Evolutionary conservation across 2,329 filamentous ascomycete genomes (phyloP), one percentile per base, ranked within the genome.

Genomic region (Calonectria henricotiae): DNA sequence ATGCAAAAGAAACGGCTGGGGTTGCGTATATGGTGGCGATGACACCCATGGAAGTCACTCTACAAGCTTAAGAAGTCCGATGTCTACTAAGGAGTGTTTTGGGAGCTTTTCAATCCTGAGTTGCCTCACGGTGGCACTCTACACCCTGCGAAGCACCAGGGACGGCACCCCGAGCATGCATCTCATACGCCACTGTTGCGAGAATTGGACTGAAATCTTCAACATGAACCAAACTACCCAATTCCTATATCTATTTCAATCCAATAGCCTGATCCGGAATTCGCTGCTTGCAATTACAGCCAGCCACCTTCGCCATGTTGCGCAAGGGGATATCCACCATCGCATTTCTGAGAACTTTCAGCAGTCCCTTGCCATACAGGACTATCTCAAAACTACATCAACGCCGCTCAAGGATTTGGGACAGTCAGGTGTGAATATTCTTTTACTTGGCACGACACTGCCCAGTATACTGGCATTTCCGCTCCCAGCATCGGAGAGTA

Each of bases 1-100:
- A 15, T 61, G 55, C 25, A 41, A 30, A 61, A 30, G 55, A 61
- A 61, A 61, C 39, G 37, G 55, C 55, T 61, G 55, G 55, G 39
- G 39, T 5, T 61, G 55, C 55, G 23, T 43, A 8, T 61, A 61
- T 15, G n/a, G 23, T 3, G 55, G 55, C 25, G 55, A 61, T 23
- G 37, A 41, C 13, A 44, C 6, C 12, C 27, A 13, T 5, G 5
- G 13, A 6, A 23, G 15, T 4, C 23, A 32, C 11, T 7, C 5
- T 12, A 8, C 15, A 30, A 41, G 12, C 17, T 12, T 27, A 23
- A 32, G 17, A 11, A 61, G 15, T 3, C 9, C 20, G 2, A 23
- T 23, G 15, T 13, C 17, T 23, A n/a, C n/a, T 6, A 1, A 7
- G 15, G 12, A 32, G 13, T 37, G 17, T 17, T 15, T 13, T 3